Percentiles rank a stretch among this genome's conserved stretches.
phyloP scores from a whole-genome alignment of 441 rosid genomes.

The Daphne laureola region DNA sequence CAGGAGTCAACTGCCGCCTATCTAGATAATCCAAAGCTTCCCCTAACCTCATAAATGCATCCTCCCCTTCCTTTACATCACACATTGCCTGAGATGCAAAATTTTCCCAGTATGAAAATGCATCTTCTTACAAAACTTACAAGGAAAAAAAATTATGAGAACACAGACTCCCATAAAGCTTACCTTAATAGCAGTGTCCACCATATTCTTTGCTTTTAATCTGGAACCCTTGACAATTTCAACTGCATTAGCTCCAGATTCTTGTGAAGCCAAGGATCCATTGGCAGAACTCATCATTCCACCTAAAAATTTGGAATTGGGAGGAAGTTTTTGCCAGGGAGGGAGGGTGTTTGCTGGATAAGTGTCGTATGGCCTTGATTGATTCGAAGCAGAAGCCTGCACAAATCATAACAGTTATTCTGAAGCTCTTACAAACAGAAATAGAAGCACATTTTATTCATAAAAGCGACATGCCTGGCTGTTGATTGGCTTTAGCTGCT shows the following conservation, averaged over 20 bases:
- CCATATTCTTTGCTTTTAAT: slow-evolving; percentile 67
- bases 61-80: slow-evolving; percentile 68
- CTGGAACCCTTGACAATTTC: slow-evolving; percentile 71
- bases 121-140: background rate
- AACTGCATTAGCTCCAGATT: slow-evolving; percentile 54
- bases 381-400: slow-evolving; percentile 51
- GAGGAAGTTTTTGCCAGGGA: slow-evolving; percentile 35
- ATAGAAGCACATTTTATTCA: slow-evolving; percentile 15
- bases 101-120: background rate
- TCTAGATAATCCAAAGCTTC: slow-evolving; percentile 63
- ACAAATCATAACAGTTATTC: slow-evolving; percentile 14
- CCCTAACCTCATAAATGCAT: slow-evolving; percentile 49
- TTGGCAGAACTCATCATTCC: slow-evolving; percentile 24
- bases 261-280: slow-evolving; percentile 35
- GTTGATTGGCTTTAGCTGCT: slow-evolving; percentile 61
- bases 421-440: slow-evolving; percentile 8
- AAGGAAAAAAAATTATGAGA: slow-evolving; percentile 2
- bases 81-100: slow-evolving; percentile 61
- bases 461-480: slow-evolving; percentile 51
- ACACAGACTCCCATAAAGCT: slow-evolving; percentile 7
- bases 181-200: slow-evolving; percentile 88
- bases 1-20: slow-evolving; percentile 29
- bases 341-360: slow-evolving; percentile 24
- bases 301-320: slow-evolving; percentile 22
- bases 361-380: slow-evolving; percentile 30